phyloP scores from a whole-genome alignment of 192 early-diverging fungal species.

The Gigaspora rosea region DNA sequence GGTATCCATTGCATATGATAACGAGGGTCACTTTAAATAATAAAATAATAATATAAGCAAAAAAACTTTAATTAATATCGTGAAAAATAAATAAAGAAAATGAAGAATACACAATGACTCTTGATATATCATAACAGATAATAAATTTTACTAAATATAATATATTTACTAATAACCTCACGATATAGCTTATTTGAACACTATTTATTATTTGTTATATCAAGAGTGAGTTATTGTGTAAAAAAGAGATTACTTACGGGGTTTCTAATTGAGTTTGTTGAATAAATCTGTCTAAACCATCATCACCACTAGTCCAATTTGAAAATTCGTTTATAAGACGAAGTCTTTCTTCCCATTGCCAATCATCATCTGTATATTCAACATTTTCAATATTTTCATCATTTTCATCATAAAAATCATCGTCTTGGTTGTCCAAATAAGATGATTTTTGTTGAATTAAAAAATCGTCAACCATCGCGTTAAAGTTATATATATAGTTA shows the following conservation, averaged over 20 bases:
- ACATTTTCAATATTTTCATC: not conserved
- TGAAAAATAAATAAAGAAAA: not conserved
- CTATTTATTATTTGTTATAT: not conserved
- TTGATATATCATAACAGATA: no score
- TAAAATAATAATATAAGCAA: no score
- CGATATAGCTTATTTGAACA: not conserved
- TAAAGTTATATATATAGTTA: no score
- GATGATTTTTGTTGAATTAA: no score
- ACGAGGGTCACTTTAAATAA: slow-evolving; percentile 14
- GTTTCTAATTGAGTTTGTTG: slow-evolving; percentile 27
- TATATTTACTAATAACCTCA: not conserved
- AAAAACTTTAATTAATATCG: no score
- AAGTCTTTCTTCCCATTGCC: slow-evolving; percentile 31
- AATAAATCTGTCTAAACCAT: slow-evolving; percentile 7
- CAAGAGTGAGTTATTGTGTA: not conserved
- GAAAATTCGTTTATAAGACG: slow-evolving; percentile 30
- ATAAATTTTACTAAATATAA: not conserved
- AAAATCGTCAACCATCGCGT: no score
- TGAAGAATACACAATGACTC: not conserved
- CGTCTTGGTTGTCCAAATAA: no score
- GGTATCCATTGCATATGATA: slow-evolving; percentile 32
- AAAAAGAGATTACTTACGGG: slow-evolving; percentile 1
- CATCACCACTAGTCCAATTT: slow-evolving; percentile 27
- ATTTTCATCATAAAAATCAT: not conserved
- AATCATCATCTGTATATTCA: slow-evolving; percentile 15